These are phyloP conservation scores for Helminthosporium solani DNA, from an alignment of 2,329 filamentous ascomycete species.

Conservation along the genomic window DNA sequence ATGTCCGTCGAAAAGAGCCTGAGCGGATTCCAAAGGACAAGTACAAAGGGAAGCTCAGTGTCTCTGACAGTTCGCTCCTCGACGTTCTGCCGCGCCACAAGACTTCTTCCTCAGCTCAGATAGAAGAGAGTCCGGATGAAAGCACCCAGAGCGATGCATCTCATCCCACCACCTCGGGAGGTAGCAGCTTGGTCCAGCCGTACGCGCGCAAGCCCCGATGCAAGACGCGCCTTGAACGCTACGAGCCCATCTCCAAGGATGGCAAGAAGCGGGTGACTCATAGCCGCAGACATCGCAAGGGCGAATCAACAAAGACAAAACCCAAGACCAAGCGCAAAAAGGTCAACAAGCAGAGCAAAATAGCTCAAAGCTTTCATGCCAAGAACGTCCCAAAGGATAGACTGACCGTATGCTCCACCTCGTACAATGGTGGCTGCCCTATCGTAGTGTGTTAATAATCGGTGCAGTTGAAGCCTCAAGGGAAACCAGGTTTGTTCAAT, in stretches of 20 bases:
- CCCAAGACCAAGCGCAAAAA: constrained; percentile 41
- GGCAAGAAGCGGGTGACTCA: constrained; percentile 27
- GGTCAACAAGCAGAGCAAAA: constrained; percentile 37
- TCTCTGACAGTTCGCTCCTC: constrained; percentile 45
- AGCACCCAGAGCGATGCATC: constrained; percentile 17
- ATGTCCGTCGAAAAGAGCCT: constrained; percentile 20
- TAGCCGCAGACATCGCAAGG: constrained; percentile 16
- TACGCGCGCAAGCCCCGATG: constrained; percentile 49
- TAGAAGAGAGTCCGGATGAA: constrained; percentile 11
- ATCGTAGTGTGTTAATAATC: constrained; percentile 24
- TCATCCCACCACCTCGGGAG: constrained; percentile 14
- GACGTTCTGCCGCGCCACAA: constrained; percentile 17
- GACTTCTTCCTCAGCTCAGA: constrained; percentile 7
- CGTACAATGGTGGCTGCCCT: constrained; percentile 7
- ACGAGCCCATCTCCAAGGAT: constrained; percentile 40
- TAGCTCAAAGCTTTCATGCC: constrained; percentile 48
- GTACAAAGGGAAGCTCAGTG: constrained; percentile 35
- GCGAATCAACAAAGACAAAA: constrained; percentile 34
- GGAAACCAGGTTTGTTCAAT: constrained; percentile 49
- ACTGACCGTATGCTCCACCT: constrained; percentile 45
- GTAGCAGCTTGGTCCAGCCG: constrained; percentile 20
- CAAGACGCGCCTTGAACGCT: constrained; percentile 50
- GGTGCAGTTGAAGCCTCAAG: constrained; percentile 46
- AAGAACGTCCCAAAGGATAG: constrained; percentile 48
- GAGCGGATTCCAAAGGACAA: constrained; percentile 18